Base-by-base conservation (phyloP, 768 basidiomycete species). In the Mycena galericulata region DNA sequence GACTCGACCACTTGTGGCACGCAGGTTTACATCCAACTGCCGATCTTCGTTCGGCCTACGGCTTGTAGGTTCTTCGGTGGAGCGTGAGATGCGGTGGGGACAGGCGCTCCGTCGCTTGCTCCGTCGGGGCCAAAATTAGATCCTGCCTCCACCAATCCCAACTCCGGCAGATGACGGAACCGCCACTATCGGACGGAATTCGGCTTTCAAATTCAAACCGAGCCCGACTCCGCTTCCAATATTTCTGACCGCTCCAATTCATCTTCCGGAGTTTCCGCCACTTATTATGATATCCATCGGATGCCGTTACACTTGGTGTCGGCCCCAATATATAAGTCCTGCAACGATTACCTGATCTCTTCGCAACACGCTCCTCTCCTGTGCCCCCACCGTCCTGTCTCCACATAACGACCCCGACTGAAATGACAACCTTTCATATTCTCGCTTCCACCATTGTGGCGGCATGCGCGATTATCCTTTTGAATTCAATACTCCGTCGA, bases 151-250 rank as follows among this genome's bases (percentile, higher is more conserved):
- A 22, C 45, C 18, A 46, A n/a, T 46, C 45, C n/a, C 45, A 22
- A 46, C 45, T 46, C 45, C 45, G 45, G 34, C 34, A 46, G 45
- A 46, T 46, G 45, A 46, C 45, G n/a, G 45, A 46, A 46, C 45
- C 45, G 45, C 45, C 45, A 46, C 45, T 22, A 46, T 46, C 45
- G 45, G 45, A 46, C 45, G 45, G 45, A 46, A 46, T 46, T 46
- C 45, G 45, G n/a, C 45, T 46, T 46, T 46, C 45, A 46, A 46
- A 46, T 46, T 46, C 45, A 9, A 46, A 46, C 45, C 45, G 45
- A 46, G n/a, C 45, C 45, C 45, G n/a, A 46, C 45, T 46, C 45
- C 45, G 45, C 45, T 46, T 46, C 45, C 45, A 46, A 46, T 46
- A n/a, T 46, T 46, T 46, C 45, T n/a, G 18, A 46, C 45, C 45